Conservation (phyloP, 768 basidiomycete species). For the Serendipita sp. region DNA sequence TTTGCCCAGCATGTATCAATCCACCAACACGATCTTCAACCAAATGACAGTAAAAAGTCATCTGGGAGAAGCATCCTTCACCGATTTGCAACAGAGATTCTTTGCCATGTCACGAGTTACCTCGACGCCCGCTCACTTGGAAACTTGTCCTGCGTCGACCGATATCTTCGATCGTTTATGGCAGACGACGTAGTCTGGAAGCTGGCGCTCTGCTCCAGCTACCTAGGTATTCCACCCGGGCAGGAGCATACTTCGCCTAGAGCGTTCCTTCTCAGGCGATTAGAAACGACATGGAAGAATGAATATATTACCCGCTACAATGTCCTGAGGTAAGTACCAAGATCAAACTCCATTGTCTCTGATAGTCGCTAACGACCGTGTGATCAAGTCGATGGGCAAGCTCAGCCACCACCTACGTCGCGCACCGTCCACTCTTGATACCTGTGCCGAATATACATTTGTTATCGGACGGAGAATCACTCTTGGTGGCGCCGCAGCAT, state of each 20-base stretch:
- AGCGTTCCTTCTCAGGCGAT: slow-evolving; percentile 37
- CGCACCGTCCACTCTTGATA: slow-evolving; percentile 25
- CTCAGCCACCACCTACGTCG: slow-evolving; percentile 41
- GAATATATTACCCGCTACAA: slow-evolving; percentile 49
- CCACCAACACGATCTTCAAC: neutral
- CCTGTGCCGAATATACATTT: neutral
- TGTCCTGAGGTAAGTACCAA: slow-evolving; percentile 32
- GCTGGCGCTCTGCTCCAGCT: slow-evolving; percentile 53
- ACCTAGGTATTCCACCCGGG: slow-evolving; percentile 53
- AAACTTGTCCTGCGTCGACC: slow-evolving; percentile 38
- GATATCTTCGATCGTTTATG: slow-evolving; percentile 44
- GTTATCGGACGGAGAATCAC: neutral
- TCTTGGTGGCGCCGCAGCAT: neutral
- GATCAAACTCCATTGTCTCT: neutral
- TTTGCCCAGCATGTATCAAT: slow-evolving; percentile 9
- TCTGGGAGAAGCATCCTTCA: slow-evolving; percentile 24
- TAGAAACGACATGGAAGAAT: slow-evolving; percentile 47
- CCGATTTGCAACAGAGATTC: slow-evolving; percentile 50
- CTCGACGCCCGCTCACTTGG: slow-evolving; percentile 50
- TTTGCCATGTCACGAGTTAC: slow-evolving; percentile 60
- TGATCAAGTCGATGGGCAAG: slow-evolving; percentile 48
- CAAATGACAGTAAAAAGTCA: slow-evolving; percentile 4
- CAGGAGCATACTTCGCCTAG: slow-evolving; percentile 29
- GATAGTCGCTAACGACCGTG: neutral
- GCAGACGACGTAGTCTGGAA: slow-evolving; percentile 69